Base-by-base conservation (phyloP, 495 filamentous ascomycete species). In the Penicillium simplicissimum region DNA sequence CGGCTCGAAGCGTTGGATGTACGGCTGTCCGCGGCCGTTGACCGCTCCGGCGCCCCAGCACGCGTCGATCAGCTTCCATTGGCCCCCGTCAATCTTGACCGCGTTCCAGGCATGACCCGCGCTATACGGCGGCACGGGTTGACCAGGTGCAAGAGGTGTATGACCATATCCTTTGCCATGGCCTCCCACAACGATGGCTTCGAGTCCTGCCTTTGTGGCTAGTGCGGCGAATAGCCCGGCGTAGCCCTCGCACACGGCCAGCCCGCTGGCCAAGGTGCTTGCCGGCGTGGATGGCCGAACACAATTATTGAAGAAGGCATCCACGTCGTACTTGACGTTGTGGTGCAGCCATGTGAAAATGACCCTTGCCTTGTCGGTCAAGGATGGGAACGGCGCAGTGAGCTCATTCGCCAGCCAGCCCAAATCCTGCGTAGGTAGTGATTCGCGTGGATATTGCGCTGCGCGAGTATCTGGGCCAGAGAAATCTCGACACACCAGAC, bases 311-410 rank as follows among this genome's bases (percentile, higher is more conserved):
- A 93, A 93, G 79, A 97, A 95, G 43, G 85, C 81, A 37, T 85
- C 76, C 6, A 84, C 81, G 72, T 98, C 90, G 75, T 98, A 98
- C 48, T 79, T 78, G 60, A 98, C 86, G 67, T 97, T 98, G 74
- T 98, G 88, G 73, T 98, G 95, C 49, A 92, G 82, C 95, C 93
- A 98, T 8, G 91, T 90, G 73, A 98, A 98, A 59, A 98, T 89
- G 9, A 82, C 89, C 15, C 95, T 85, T 11, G 95, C 93, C 74
- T 96, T 96, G 71, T 98, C 95, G 3, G 93, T 96, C 0, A 73
- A 64, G 2, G 90, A 95, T 7, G 85, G 74, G 71, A 97, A 97
- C 2, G 91, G 92, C 8, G 80, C 72, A 52, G 91, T 94, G 25
- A 98, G 83, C 55, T 88, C 85, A 40, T 83, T 76, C 0, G 93